Evolutionary conservation across 345 rosid species (phyloP), one percentile per base, ranked within the genome.

Genomic region (Moringa oleifera): DNA sequence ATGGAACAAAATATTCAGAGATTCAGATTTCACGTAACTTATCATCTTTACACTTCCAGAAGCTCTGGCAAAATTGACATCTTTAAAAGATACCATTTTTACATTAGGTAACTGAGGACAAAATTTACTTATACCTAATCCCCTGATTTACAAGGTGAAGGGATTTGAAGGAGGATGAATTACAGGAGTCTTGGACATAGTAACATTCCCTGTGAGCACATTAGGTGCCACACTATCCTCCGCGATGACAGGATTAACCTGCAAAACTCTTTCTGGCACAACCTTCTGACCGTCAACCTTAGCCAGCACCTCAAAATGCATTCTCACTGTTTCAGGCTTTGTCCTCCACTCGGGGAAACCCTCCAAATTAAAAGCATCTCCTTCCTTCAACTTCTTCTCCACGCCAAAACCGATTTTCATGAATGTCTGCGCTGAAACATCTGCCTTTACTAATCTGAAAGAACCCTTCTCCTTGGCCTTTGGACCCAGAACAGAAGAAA

Each of bases 251-350:
- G 93, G 91, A 55, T 86, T 62, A 61, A 94, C 83, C 71, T 59
- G 89, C 82, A 77, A 20, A 15, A 94, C 87, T 57, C 79, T 83
- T 78, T 90, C 95, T 0, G 91, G 88, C 0, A 86, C 61, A 28
- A 90, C 63, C 69, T 84, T 88, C 55, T 88, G 78, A 0, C 96
- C 96, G 2, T 94, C 96, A 7, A 94, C 85, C 71, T 85, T 90
- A 13, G 88, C 97, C 57, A 94, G 77, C 28, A 94, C 99, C 79
- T 94, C 97, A 49, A 90, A 90, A 71, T 83, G 91, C 92, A 91
- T 83, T 61, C 68, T 80, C 69, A 77, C 71, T 0, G 77, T 75
- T 68, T 86, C 83, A 0, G 97, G 99, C 70, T 83, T 90, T 0
- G 97, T 81, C 76, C 96, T 75, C 99, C 99, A 90, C 21, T 49